These are phyloP conservation scores for Astrothelium macrocarpum DNA, from an alignment of 495 filamentous ascomycete species.

Conservation along the genomic window DNA sequence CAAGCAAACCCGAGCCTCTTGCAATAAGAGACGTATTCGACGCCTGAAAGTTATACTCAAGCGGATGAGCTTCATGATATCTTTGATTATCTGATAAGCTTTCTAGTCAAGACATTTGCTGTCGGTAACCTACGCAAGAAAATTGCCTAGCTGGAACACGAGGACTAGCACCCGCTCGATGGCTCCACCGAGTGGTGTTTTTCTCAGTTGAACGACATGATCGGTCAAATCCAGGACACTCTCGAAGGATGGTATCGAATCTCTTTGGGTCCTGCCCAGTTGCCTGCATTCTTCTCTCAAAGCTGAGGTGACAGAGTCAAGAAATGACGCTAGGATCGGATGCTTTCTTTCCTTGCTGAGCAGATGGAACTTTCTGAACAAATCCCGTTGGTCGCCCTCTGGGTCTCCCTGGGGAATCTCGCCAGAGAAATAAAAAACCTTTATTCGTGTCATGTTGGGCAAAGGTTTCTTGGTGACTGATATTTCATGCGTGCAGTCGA, in stretches of 20 bases:
- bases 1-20: conserved; percentile 34
- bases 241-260: conserved; percentile 32
- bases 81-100: conserved; percentile 18
- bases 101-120: conserved; percentile 1
- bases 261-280: conserved; percentile 21
- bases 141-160: conserved; percentile 28
- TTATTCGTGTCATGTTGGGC: conserved; percentile 1
- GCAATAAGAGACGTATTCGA: conserved; percentile 27
- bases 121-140: conserved; percentile 34
- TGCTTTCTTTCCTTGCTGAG: conserved; percentile 34
- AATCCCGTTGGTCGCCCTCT: conserved; percentile 30
- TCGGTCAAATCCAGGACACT: conserved; percentile 32
- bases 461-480: background rate
- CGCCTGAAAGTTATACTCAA: conserved; percentile 16
- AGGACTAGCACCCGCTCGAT: conserved; percentile 33
- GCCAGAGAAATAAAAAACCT: conserved; percentile 37
- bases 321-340: conserved; percentile 29
- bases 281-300: conserved; percentile 32
- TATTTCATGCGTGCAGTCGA: background rate
- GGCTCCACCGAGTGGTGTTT: conserved; percentile 30
- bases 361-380: conserved; percentile 34
- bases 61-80: conserved; percentile 21
- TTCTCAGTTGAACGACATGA: conserved; percentile 21
- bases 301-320: conserved; percentile 30
- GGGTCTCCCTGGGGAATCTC: conserved; percentile 27